Percentiles rank a stretch among this genome's conserved stretches.
phyloP scores from a whole-genome alignment of 2,329 filamentous ascomycete species.

The Trichophyton schoenleinii region DNA sequence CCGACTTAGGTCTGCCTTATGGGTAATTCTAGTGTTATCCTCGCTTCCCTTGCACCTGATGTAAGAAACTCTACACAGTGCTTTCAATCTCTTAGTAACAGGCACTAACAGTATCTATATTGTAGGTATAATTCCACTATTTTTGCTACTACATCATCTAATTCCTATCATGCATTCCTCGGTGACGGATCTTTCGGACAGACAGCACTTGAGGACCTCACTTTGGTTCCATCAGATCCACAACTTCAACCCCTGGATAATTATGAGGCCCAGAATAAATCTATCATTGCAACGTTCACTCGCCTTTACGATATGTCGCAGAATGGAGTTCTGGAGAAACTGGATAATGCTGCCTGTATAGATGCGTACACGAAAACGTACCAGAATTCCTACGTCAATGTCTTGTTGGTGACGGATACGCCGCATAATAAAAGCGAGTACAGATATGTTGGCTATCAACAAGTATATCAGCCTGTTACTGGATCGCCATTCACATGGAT shows the following conservation, averaged over 20 bases:
- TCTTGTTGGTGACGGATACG: background rate
- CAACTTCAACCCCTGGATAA: background rate
- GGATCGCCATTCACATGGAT: background rate
- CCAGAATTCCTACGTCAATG: background rate
- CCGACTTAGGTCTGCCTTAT: background rate
- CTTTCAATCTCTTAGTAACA: background rate
- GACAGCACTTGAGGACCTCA: background rate
- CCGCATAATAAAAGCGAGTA: background rate
- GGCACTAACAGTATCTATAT: background rate
- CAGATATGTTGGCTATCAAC: background rate
- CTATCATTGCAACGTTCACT: background rate
- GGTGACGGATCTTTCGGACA: background rate
- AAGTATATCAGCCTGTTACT: background rate
- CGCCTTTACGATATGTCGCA: background rate
- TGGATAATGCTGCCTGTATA: background rate
- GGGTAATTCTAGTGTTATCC: background rate
- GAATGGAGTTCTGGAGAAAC: background rate
- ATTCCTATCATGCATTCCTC: background rate
- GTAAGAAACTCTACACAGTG: background rate
- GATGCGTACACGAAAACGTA: background rate
- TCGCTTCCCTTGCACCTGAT: background rate
- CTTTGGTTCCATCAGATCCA: background rate
- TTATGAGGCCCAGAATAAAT: background rate
- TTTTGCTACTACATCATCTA: background rate
- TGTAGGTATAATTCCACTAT: background rate